phyloP scores from a whole-genome alignment of 169 alveolate genomes.

The Eimeria necatrix region DNA sequence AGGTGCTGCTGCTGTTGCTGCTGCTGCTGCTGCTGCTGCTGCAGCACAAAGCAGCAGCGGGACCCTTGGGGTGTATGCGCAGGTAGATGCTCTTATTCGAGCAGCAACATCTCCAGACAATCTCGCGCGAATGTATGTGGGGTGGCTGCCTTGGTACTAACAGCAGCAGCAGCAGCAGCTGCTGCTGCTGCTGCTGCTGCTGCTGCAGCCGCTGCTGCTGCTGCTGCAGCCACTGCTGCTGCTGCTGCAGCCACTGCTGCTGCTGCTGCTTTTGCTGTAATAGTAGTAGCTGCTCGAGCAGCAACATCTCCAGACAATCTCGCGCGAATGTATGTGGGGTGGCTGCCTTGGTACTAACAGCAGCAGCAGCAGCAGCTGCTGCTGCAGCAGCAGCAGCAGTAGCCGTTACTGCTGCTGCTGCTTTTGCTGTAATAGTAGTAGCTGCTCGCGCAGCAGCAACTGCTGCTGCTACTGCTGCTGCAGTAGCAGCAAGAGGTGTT shows the following conservation, averaged over 20 bases:
- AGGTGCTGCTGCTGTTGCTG: constrained; percentile 34
- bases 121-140: constrained; percentile 96
- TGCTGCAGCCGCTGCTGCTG: background rate
- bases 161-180: constrained; percentile 15
- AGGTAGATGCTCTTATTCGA: constrained; percentile 72
- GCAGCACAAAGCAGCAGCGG: constrained; percentile 82
- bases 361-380: constrained; percentile 92
- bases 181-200: background rate
- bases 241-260: background rate
- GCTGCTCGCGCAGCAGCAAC: background rate
- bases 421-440: constrained; percentile 57
- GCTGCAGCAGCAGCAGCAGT: constrained; percentile 79
- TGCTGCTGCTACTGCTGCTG: background rate
- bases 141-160: constrained; percentile 96
- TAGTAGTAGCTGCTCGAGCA: constrained; percentile 64
- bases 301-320: constrained; percentile 96
- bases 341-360: constrained; percentile 93
- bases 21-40: background rate
- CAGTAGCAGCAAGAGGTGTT: constrained; percentile 89
- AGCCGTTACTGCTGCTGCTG: constrained; percentile 90
- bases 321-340: constrained; percentile 97
- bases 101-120: constrained; percentile 95
- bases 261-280: too few relatives aligned
- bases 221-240: background rate
- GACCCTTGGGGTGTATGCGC: constrained; percentile 74